Evolutionary conservation across 495 filamentous ascomycete species (phyloP).

Genomic region (Penicillium canariense): DNA sequence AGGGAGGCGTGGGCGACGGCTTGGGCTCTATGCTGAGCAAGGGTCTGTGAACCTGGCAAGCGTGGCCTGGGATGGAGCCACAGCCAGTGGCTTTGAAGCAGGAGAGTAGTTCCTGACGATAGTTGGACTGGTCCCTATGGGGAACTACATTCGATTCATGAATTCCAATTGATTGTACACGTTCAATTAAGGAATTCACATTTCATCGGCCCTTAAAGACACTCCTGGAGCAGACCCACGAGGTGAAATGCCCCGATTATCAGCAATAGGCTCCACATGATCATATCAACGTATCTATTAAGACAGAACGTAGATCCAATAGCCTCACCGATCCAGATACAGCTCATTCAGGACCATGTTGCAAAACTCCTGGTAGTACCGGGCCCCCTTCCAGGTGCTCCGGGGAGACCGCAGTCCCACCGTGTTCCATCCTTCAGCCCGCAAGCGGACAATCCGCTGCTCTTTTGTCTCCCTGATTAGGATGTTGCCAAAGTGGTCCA

Average conservation of each 20-base stretch:
- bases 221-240: too few species aligned
- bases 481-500: slow-evolving; percentile 23
- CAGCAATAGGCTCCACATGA: not conserved
- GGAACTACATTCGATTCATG: too few species aligned
- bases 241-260: not conserved
- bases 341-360: slow-evolving; percentile 34
- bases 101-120: too few species aligned
- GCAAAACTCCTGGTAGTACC: slow-evolving; percentile 38
- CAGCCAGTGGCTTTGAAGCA: too few species aligned
- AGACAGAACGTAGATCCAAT: not conserved
- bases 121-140: too few species aligned
- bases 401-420: slow-evolving; percentile 30
- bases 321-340: slow-evolving; percentile 14
- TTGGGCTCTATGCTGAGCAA: slow-evolving; percentile 27
- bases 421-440: slow-evolving; percentile 33
- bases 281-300: not conserved
- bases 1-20: slow-evolving; percentile 21
- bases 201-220: not conserved
- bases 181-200: not conserved
- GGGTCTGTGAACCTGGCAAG: slow-evolving; percentile 8
- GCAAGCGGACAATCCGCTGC: slow-evolving; percentile 35
- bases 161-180: not conserved
- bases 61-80: too few species aligned
- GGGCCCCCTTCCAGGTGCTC: slow-evolving; percentile 38
- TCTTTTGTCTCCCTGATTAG: slow-evolving; percentile 30